Conservation (phyloP, 106 monocot species). For the Dioscorea dumetorum region DNA sequence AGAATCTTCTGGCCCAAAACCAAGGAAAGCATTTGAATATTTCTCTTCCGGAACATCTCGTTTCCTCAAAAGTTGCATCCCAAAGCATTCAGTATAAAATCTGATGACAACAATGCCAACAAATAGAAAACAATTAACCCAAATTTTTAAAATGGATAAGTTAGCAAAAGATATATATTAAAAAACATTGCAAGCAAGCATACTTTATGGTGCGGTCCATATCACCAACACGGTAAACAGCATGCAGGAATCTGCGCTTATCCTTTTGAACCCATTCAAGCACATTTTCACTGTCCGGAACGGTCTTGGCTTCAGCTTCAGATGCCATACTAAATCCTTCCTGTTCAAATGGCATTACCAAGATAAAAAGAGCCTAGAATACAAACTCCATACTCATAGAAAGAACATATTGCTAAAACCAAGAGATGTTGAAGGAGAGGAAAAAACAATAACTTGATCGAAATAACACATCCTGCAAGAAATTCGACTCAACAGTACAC, state of each 20-base stretch:
- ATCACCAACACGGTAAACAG: slow-evolving; percentile 78
- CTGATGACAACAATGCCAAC: slow-evolving; percentile 9
- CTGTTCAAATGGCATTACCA: not conserved
- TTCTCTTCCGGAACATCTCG: slow-evolving; percentile 81
- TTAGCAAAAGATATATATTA: not conserved
- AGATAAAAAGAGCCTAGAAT: not conserved
- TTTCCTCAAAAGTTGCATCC: slow-evolving; percentile 73
- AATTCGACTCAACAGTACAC: not conserved
- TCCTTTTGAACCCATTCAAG: slow-evolving; percentile 61
- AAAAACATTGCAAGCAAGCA: not conserved
- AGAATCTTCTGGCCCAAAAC: slow-evolving; percentile 67
- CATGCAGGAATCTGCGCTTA: slow-evolving; percentile 54
- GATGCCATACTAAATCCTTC: slow-evolving; percentile 22
- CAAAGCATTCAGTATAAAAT: slow-evolving; percentile 80
- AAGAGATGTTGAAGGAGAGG: not conserved
- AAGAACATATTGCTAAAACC: not conserved
- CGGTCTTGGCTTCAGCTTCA: slow-evolving; percentile 22
- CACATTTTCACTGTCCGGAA: slow-evolving; percentile 20
- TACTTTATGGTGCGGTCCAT: slow-evolving; percentile 73
- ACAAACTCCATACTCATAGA: not conserved
- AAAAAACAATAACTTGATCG: not conserved
- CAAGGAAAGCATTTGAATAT: slow-evolving; percentile 74
- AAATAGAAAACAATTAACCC: not conserved
- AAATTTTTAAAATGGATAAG: not conserved
- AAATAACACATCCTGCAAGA: not conserved